Conservation (phyloP, 1,284 basidiomycete species). For the Boletus semigastroideus region DNA sequence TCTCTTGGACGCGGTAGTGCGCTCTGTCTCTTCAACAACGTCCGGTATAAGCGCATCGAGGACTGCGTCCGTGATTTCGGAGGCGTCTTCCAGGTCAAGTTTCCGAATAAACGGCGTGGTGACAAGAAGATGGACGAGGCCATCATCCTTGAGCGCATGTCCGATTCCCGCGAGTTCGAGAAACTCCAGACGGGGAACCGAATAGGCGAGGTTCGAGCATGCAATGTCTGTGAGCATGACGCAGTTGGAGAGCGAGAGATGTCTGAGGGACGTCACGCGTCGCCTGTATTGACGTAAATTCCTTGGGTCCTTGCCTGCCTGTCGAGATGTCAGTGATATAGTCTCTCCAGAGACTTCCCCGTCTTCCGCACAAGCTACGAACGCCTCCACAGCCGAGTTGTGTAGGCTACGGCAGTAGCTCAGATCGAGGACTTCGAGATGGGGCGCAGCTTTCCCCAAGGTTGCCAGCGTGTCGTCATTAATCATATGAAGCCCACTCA, state of each 20-base stretch:
- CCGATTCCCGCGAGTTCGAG: conserved; percentile 83
- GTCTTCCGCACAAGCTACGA: conserved; percentile 57
- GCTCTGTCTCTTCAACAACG: not conserved
- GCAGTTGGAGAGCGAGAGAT: conserved; percentile 79
- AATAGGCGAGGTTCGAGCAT: conserved; percentile 68
- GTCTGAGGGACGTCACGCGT: conserved; percentile 71
- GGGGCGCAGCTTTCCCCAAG: conserved; percentile 65
- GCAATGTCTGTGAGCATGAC: conserved; percentile 70
- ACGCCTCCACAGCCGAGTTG: conserved; percentile 72
- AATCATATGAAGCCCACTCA: conserved; percentile 65
- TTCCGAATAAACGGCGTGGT: conserved; percentile 72
- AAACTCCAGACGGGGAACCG: conserved; percentile 74
- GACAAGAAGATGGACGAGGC: conserved; percentile 68
- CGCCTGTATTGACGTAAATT: conserved; percentile 52
- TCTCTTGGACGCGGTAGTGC: conserved; percentile 3
- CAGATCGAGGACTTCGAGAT: conserved; percentile 80
- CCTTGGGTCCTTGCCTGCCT: conserved; percentile 60
- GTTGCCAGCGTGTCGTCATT: conserved; percentile 58
- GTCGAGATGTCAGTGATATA: conserved; percentile 55
- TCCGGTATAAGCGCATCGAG: conserved; percentile 65
- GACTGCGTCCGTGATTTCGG: conserved; percentile 72
- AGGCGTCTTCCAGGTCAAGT: conserved; percentile 84
- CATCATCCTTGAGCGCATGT: conserved; percentile 63
- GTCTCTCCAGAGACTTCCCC: conserved; percentile 37
- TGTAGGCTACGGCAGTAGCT: conserved; percentile 70